Conservation (phyloP, 202 grass and related monocot species). For the Elaeis oleifera region DNA sequence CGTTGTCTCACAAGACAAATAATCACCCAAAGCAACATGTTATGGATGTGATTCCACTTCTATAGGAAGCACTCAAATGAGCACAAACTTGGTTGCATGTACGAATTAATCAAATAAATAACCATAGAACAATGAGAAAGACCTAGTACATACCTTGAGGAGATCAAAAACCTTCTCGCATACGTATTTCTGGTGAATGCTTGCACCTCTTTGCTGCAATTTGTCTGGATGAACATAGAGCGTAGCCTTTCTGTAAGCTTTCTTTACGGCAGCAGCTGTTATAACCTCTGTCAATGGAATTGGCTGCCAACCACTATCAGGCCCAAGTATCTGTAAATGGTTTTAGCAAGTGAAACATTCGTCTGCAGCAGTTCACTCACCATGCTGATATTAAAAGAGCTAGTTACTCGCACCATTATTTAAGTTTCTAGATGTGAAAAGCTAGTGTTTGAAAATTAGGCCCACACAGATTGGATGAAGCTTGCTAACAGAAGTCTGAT, state of each 20-base stretch:
- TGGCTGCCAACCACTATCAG: conserved; percentile 85
- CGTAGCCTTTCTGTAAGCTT: conserved; percentile 89
- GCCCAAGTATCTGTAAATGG: conserved; percentile 69
- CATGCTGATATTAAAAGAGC: too few species aligned
- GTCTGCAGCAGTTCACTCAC: too few species aligned
- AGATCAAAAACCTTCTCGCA: conserved; percentile 99
- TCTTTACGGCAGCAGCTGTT: conserved; percentile 75
- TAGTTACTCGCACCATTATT: too few species aligned
- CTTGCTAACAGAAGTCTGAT: too few species aligned
- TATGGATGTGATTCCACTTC: too few species aligned
- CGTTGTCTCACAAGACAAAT: too few species aligned
- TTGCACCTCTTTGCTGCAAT: conserved; percentile 88
- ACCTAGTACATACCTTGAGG: conserved; percentile 55
- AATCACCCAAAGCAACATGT: too few species aligned
- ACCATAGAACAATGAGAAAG: background rate
- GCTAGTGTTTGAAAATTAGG: too few species aligned
- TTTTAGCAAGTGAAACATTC: background rate
- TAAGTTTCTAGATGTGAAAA: too few species aligned
- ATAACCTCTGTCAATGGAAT: conserved; percentile 84
- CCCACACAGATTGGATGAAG: too few species aligned
- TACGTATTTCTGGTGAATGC: conserved; percentile 88
- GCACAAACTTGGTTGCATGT: too few species aligned
- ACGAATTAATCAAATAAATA: background rate
- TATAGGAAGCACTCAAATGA: background rate
- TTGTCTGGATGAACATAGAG: conserved; percentile 98